phyloP scores from a whole-genome alignment of 2,329 filamentous ascomycete species.

The Exophiala sp. region DNA sequence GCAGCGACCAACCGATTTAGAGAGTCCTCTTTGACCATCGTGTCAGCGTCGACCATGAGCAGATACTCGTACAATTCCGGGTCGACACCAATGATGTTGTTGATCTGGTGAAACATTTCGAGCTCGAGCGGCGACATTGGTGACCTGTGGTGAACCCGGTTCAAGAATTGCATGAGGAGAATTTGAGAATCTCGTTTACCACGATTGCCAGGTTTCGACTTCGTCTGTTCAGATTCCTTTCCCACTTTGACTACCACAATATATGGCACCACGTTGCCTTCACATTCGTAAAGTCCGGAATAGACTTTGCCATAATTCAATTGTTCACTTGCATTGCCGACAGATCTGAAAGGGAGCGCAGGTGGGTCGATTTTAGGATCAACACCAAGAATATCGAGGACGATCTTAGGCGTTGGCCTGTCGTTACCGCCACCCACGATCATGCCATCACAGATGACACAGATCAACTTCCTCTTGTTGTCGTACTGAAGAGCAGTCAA shows the following conservation, averaged over 20 bases:
- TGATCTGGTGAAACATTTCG: slow-evolving; percentile 98
- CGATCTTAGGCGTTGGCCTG: slow-evolving; percentile 93
- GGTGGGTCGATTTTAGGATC: slow-evolving; percentile 96
- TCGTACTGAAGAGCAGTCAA: slow-evolving; percentile 93
- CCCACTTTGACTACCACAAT: slow-evolving; percentile 95
- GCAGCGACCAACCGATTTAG: slow-evolving; percentile 88
- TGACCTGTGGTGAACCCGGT: slow-evolving; percentile 89
- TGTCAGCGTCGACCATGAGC: slow-evolving; percentile 97
- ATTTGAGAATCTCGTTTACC: slow-evolving; percentile 99
- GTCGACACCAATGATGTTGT: slow-evolving; percentile 98
- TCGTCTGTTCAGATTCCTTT: slow-evolving; percentile 88
- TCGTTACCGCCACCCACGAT: slow-evolving; percentile 96
- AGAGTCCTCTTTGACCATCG: slow-evolving; percentile 85
- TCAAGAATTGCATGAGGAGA: slow-evolving; percentile 93
- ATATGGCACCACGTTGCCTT: slow-evolving; percentile 96
- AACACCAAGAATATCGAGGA: slow-evolving; percentile 93
- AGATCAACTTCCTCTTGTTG: slow-evolving; percentile 96
- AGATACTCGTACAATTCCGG: slow-evolving; percentile 96
- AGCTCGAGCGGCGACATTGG: slow-evolving; percentile 95
- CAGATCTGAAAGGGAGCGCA: slow-evolving; percentile 87
- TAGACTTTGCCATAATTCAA: slow-evolving; percentile 99
- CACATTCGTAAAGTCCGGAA: slow-evolving; percentile 93
- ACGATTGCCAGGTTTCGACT: slow-evolving; percentile 92
- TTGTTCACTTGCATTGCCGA: slow-evolving; percentile 83
- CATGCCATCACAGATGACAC: slow-evolving; percentile 94